Conservation (phyloP, 1,139 yeast genomes). For the Candida pseudoviswanathii region DNA sequence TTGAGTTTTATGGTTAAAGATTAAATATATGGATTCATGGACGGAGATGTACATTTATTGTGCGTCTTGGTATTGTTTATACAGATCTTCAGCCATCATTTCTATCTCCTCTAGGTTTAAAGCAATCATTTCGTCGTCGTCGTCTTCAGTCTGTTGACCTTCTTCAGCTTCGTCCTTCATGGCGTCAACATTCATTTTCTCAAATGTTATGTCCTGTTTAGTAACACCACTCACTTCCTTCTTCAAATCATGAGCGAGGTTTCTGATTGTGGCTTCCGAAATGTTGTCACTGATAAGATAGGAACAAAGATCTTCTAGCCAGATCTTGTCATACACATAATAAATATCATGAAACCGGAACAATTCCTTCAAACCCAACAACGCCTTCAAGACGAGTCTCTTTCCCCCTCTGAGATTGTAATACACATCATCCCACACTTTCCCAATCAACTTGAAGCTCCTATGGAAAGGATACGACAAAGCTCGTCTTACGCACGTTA, state of each 20-base stretch:
- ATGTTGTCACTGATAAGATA: conserved; percentile 72
- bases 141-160: conserved; percentile 11
- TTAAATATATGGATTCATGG: background rate
- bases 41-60: conserved; percentile 1
- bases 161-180: conserved; percentile 20
- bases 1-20: conserved; percentile 17
- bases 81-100: conserved; percentile 55
- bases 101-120: conserved; percentile 53
- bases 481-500: conserved; percentile 70
- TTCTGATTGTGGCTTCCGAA: conserved; percentile 51
- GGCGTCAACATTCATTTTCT: conserved; percentile 30
- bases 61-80: conserved; percentile 18
- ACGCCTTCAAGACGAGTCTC: conserved; percentile 57
- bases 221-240: conserved; percentile 27
- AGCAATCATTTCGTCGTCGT: conserved; percentile 42
- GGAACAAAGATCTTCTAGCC: conserved; percentile 77
- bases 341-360: conserved; percentile 87
- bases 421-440: conserved; percentile 79
- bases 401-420: conserved; percentile 69
- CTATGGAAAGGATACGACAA: conserved; percentile 80
- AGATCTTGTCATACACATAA: conserved; percentile 78
- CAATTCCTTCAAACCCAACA: conserved; percentile 67
- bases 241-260: conserved; percentile 67
- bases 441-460: conserved; percentile 57
- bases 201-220: conserved; percentile 39